Evolutionary conservation across 768 basidiomycete genomes (phyloP), one percentile per base, ranked within the genome.

Genomic region (Naganishia friedmannii): DNA sequence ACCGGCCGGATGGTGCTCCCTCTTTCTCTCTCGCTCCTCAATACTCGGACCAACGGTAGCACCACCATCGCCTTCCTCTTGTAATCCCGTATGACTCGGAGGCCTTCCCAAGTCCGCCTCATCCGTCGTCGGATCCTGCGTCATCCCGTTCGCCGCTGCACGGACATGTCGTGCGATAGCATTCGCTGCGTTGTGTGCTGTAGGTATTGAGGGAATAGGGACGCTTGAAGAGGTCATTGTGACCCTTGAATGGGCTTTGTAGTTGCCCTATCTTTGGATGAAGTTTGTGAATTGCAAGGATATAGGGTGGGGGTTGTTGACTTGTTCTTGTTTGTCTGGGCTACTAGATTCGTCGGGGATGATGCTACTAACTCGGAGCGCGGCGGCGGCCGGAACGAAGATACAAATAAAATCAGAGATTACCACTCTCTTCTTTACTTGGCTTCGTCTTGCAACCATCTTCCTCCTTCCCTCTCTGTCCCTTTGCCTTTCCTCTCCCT

Each of bases 151-250:
- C 23, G 48, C 48, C n/a, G 48, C 48, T 4, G 3, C 19, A 12
- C n/a, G n/a, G 15, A 26, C 48, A 26, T 51, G 48, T 26, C 15
- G 21, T 21, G 48, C 48, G 48, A 51, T 12, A 21, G 48, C 19
- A 26, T 51, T 51, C n/a, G 48, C 48, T 21, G 48, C 48, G 23
- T 23, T 7, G n/a, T 51, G 48, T 51, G n/a, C 48, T 23, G 48
- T 51, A 51, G 48, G 60, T 26, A 58, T 12, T 6, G 39, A 26
- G 39, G 60, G 60, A 4, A 63, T 63, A 21, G 60, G 60, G 5
- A 63, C 39, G 39, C 60, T 63, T 21, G 60, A 42, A 1, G 60
- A 13, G 60, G 60, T 45, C 60, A 63, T 63, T 39, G 60, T 63
- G 31, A 51, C n/a, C 48, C 48, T 51, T 26, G 4, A 13, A 6